These are phyloP conservation scores for Bothriochloa decipiens DNA, from an alignment of 176 grass and related monocot species.

Conservation along the genomic window DNA sequence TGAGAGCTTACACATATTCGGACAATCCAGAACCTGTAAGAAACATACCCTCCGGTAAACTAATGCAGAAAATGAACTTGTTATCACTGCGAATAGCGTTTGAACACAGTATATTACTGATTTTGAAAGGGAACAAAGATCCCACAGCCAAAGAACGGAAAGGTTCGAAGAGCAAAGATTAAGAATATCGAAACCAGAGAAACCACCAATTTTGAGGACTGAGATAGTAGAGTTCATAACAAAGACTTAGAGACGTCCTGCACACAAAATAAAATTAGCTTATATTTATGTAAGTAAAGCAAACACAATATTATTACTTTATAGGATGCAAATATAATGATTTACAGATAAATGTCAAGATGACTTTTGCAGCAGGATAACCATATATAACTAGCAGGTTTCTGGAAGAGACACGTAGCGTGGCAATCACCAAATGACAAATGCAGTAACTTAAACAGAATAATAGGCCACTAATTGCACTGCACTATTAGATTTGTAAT, in stretches of 20 bases:
- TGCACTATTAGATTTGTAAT: constrained; percentile 20
- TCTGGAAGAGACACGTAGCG: not conserved
- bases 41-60: constrained; percentile 32
- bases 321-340: not conserved
- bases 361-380: not conserved
- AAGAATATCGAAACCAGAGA: constrained; percentile 71
- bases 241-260: constrained; percentile 75
- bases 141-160: constrained; percentile 77
- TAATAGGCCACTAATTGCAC: not conserved
- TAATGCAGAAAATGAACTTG: constrained; percentile 24
- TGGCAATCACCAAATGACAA: not conserved
- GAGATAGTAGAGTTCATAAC: constrained; percentile 68
- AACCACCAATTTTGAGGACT: constrained; percentile 71
- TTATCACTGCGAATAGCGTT: not conserved
- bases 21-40: constrained; percentile 80
- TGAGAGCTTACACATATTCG: constrained; percentile 82
- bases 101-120: constrained; percentile 57
- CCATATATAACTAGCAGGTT: constrained; percentile 4
- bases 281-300: constrained; percentile 21
- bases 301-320: not conserved
- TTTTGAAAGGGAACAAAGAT: constrained; percentile 79
- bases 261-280: constrained; percentile 44
- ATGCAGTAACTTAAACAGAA: constrained; percentile 8
- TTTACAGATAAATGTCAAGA: constrained; percentile 23
- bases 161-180: constrained; percentile 82